Base-by-base conservation (phyloP, 106 monocot species). In the Platanthera zijinensis region DNA sequence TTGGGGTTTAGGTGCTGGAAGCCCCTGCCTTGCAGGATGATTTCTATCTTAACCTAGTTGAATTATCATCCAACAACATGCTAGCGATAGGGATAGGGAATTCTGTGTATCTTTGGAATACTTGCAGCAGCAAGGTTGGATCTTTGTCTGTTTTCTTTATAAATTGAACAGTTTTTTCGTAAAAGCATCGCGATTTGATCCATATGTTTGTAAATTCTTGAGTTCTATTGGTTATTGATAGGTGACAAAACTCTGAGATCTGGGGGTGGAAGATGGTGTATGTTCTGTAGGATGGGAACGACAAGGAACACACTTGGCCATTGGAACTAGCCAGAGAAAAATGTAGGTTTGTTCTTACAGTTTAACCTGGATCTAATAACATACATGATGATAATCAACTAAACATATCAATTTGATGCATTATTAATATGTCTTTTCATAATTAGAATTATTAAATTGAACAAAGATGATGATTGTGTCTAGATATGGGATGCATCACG, bases 401-500 rank as follows among this genome's bases (percentile, higher is more conserved):
- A 62, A 62, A 6, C 14, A 19, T 62, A 62, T 62, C 62, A 28
- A 11, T 66, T 66, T 30, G 64, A 66, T 22, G 30, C 3, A 66
- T 66, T 66, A 66, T 25, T 22, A 10, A 4, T 66, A 8, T n/a
- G n/a, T 66, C 25, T 66, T 66, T 66, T 25, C 30, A 22, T 28
- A 66, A 66, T 66, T 30, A 6, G 64, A 30, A 10, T 22, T 30
- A 30, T 66, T 11, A 28, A 30, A 66, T 11, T 66, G 30, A 10
- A 66, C 4, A 66, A 28, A 22, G 8, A 66, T 12, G 64, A 10
- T 30, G 25, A 30, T 28, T 66, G 11, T 30, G 18, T 75, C 17
- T 84, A 97, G 97, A 91, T 97, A 74, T 97, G 97, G 97, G 93
- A 97, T 91, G 93, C 91, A 75, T 86, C 91, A 76, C 87, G 78